Evolutionary conservation across 805 yeast species (phyloP).

Genomic region (Torulaspora franciscae): DNA sequence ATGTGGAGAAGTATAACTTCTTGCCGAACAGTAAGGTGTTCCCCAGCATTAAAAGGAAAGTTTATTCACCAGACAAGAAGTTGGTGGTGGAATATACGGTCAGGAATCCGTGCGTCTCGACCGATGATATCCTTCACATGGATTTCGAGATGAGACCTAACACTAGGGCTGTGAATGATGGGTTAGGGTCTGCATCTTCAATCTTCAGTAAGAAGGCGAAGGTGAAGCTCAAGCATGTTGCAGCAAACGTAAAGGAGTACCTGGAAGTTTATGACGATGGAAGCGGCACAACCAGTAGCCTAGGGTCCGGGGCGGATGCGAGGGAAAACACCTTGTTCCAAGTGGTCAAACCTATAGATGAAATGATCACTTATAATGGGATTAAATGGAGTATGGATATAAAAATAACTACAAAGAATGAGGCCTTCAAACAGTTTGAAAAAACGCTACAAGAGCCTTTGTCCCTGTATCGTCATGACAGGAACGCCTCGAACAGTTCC

Average conservation of each 20-base stretch:
- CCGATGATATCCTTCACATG: conserved; percentile 45
- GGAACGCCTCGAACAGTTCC: not conserved
- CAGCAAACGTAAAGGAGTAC: conserved; percentile 49
- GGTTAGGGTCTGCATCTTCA: conserved; percentile 6
- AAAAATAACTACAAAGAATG: conserved; percentile 28
- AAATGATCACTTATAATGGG: conserved; percentile 29
- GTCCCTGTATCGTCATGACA: conserved; percentile 17
- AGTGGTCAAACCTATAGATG: conserved; percentile 30
- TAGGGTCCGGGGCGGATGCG: conserved; percentile 29
- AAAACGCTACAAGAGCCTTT: conserved; percentile 33
- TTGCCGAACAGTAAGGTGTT: conserved; percentile 53
- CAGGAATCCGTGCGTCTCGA: conserved; percentile 55
- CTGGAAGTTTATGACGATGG: conserved; percentile 50
- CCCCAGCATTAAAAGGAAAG: conserved; percentile 45
- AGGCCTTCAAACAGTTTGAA: conserved; percentile 31
- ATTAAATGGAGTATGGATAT: conserved; percentile 26
- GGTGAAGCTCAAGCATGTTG: conserved; percentile 42
- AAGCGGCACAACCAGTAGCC: conserved; percentile 25
- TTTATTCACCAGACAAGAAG: conserved; percentile 46
- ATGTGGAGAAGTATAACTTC: conserved; percentile 52
- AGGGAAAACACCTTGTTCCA: conserved; percentile 42
- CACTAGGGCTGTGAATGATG: conserved; percentile 12
- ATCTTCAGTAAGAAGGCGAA: conserved; percentile 28
- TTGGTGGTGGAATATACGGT: conserved; percentile 44
- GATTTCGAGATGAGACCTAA: conserved; percentile 42